Conservation (phyloP, 2,329 filamentous ascomycete genomes). For the Trichoderma pleuroti region DNA sequence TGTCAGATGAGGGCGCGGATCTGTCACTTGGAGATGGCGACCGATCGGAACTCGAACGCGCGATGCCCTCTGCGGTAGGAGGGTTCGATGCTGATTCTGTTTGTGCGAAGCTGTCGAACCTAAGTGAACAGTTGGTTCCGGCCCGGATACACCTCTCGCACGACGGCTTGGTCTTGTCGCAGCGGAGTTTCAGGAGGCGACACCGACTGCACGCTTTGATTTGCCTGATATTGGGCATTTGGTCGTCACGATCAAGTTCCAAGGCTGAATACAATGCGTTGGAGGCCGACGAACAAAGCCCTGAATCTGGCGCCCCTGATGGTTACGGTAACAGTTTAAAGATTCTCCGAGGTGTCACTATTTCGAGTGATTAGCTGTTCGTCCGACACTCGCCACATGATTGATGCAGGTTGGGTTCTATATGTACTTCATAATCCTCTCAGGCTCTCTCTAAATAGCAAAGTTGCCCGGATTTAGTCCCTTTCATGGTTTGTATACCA, state of each 20-base stretch:
- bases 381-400: neutral
- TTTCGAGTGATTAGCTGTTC: neutral
- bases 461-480: neutral
- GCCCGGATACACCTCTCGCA: neutral
- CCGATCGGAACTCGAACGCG: neutral
- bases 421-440: neutral
- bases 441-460: neutral
- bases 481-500: neutral
- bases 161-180: neutral
- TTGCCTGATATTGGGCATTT: conserved; percentile 4
- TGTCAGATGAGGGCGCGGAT: neutral
- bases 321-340: neutral
- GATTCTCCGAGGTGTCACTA: no score
- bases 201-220: neutral
- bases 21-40: neutral
- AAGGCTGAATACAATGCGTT: neutral
- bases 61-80: neutral
- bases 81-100: neutral
- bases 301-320: neutral
- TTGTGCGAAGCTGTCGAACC: neutral
- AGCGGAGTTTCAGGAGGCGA: conserved; percentile 3
- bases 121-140: neutral
- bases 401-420: neutral
- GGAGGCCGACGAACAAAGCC: neutral
- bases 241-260: neutral